Evolutionary conservation across 495 filamentous ascomycete genomes (phyloP), one percentile per base, ranked within the genome.

Genomic region (Pseudevernia furfuracea): DNA sequence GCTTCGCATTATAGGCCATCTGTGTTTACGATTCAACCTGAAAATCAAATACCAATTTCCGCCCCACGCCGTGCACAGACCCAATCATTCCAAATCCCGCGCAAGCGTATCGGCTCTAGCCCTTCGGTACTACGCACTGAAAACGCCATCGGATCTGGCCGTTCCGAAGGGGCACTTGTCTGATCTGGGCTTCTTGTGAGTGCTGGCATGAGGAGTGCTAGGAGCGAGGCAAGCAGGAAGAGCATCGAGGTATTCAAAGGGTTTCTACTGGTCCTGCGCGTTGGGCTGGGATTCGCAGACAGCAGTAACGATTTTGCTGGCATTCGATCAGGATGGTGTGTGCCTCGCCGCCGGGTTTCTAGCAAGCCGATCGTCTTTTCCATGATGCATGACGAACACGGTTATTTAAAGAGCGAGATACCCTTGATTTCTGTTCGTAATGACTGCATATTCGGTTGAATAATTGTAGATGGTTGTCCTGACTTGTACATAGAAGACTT

Each of bases 121-220:
- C 34, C 34, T 23, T 59, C 63, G 23, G 43, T 53, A 12, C 4
- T 32, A 7, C 23, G 74, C 75, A 0, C 63, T 75, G 39, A 70
- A 68, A 23, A 0, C 23, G 39, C 25, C 36, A 43, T 39, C 4
- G 30, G 15, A 43, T 59, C 39, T 10, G 2, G 34, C 36, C 36
- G 6, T 19, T 7, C 17, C 57, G 14, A 39, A 59, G n/a, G 61
- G 43, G 8, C 43, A 53, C 49, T 21, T 53, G 28, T 53, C 49
- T 53, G 49, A 53, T 53, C n/a, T n/a, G 68, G 65, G 28, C 63
- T 67, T n/a, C 63, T 68, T 17, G 76, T 75, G n/a, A 77, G 74
- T 68, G 74, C 76, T 39, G 78, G 78, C 6, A 80, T 76, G 57
- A 49, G 76, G 38, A 63, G 58, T n/a, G 37, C 68, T 21, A 67